These are phyloP conservation scores for Neurospora crassa DNA, from an alignment of 2,329 filamentous ascomycete species.

Conservation along the genomic window DNA sequence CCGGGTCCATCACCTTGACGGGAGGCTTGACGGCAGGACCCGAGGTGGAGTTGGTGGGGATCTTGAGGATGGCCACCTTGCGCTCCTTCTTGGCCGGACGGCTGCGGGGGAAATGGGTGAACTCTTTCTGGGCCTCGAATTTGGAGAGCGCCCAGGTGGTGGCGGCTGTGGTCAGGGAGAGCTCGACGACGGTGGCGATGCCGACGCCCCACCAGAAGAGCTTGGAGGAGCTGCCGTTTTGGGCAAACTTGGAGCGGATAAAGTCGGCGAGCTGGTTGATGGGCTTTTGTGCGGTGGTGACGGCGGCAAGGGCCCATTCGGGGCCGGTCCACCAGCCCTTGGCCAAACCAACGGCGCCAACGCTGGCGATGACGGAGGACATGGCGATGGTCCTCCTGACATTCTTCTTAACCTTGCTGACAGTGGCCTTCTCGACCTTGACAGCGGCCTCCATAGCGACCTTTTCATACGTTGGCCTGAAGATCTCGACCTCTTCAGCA, in stretches of 20 bases:
- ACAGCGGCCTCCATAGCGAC: slow-evolving; percentile 6
- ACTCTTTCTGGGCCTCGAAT: slow-evolving; percentile 10
- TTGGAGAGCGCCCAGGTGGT: slow-evolving; percentile 7
- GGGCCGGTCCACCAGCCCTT: neutral
- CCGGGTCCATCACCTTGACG: slow-evolving; percentile 29
- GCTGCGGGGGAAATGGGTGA: slow-evolving; percentile 6
- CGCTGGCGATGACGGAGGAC: neutral
- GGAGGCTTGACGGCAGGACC: slow-evolving; percentile 1
- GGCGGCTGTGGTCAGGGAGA: slow-evolving; percentile 2
- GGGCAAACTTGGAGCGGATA: neutral
- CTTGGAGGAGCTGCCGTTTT: neutral
- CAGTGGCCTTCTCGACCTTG: neutral
- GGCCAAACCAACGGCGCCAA: slow-evolving; percentile 12
- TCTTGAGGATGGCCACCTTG: neutral
- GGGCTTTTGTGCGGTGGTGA: neutral
- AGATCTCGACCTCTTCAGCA: slow-evolving; percentile 5
- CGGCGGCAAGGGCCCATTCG: neutral
- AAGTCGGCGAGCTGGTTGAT: neutral
- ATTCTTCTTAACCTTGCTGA: neutral
- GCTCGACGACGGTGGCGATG: slow-evolving; percentile 7
- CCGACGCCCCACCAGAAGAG: slow-evolving; percentile 9
- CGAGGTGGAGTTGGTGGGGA: neutral
- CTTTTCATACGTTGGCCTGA: slow-evolving; percentile 2
- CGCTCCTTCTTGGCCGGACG: neutral
- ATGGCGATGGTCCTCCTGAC: neutral